These are phyloP conservation scores for Blepharisma stoltei DNA, from an alignment of 73 alveolate species.

Conservation along the genomic window DNA sequence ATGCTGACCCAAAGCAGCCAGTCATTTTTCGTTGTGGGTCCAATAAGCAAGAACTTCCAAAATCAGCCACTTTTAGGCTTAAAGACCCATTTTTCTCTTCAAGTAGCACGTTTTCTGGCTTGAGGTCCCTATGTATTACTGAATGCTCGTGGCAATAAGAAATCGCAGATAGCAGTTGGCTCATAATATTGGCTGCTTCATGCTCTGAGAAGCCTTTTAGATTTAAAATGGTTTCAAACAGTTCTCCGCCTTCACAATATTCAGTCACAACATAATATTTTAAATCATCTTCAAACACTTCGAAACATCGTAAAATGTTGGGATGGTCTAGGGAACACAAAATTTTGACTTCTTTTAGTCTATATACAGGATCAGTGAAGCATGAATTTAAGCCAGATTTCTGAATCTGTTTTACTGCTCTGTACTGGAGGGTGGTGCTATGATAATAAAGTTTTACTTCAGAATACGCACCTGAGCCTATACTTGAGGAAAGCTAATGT, in stretches of 20 bases:
- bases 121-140: slow-evolving; percentile 52
- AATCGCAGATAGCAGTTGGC: slow-evolving; percentile 47
- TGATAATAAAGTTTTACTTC: too few species aligned
- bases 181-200: slow-evolving; percentile 54
- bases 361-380: background rate
- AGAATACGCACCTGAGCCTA: too few species aligned
- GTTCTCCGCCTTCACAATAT: slow-evolving; percentile 65
- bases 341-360: slow-evolving; percentile 40
- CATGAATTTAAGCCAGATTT: too few species aligned
- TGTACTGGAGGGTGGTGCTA: too few species aligned
- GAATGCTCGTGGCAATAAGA: slow-evolving; percentile 42
- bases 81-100: background rate
- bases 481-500: too few species aligned
- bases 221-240: slow-evolving; percentile 58
- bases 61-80: background rate
- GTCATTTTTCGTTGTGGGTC: too few species aligned
- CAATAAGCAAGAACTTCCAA: too few species aligned
- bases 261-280: slow-evolving; percentile 61
- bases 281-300: slow-evolving; percentile 57
- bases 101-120: slow-evolving; percentile 53
- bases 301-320: slow-evolving; percentile 53
- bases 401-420: too few species aligned
- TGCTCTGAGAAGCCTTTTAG: slow-evolving; percentile 43
- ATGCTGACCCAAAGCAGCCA: too few species aligned
- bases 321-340: slow-evolving; percentile 64